phyloP scores from a whole-genome alignment of 192 early-diverging fungal genomes.

The Coemansia sp. region DNA sequence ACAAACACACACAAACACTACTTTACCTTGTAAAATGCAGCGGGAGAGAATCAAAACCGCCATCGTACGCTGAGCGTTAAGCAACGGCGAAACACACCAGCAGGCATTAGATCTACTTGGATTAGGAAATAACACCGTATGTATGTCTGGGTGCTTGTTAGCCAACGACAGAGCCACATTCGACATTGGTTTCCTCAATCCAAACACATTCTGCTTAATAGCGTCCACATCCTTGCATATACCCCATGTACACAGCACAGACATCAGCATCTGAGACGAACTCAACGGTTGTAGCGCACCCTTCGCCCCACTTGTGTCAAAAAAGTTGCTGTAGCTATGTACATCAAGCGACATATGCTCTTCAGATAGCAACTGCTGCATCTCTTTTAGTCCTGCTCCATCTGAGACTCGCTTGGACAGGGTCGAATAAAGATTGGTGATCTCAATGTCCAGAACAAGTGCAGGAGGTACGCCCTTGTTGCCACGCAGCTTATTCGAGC shows the following conservation, averaged over 20 bases:
- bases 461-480: slow-evolving; percentile 12
- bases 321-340: neutral
- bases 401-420: slow-evolving; percentile 23
- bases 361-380: slow-evolving; percentile 16
- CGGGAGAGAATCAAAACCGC: slow-evolving; percentile 43
- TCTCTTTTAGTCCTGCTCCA: slow-evolving; percentile 14
- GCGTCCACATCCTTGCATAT: slow-evolving; percentile 32
- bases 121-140: slow-evolving; percentile 37
- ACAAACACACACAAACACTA: neutral
- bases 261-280: slow-evolving; percentile 31
- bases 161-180: slow-evolving; percentile 33
- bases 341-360: neutral
- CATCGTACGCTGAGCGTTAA: slow-evolving; percentile 56
- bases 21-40: slow-evolving; percentile 41
- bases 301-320: neutral
- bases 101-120: slow-evolving; percentile 3
- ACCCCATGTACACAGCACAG: slow-evolving; percentile 49
- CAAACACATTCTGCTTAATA: slow-evolving; percentile 32
- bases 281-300: slow-evolving; percentile 16
- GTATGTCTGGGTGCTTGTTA: slow-evolving; percentile 15
- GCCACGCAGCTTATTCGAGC: neutral
- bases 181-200: slow-evolving; percentile 20
- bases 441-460: slow-evolving; percentile 34
- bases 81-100: slow-evolving; percentile 51
- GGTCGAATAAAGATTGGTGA: slow-evolving; percentile 26